Base-by-base conservation (phyloP, 2,329 filamentous ascomycete genomes). In the Paecilomyces sp. region DNA sequence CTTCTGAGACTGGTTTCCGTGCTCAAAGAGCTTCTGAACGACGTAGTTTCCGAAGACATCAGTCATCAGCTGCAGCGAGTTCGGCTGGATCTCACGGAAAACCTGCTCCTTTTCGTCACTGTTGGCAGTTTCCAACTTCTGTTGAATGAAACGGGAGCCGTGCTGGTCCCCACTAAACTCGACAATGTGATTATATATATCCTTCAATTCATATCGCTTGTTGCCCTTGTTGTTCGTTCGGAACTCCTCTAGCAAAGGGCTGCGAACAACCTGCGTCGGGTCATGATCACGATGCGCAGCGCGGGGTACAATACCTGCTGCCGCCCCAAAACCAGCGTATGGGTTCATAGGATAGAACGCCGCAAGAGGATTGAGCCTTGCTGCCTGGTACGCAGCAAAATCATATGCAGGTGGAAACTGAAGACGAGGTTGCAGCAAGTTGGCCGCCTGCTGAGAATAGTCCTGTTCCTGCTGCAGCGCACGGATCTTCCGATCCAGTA, bases 31-130 rank as follows among this genome's bases (percentile, higher is more conserved):
- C 73, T 97, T 97, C 70, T 99, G 94, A 47, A 97, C 92, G 36
- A 99, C 94, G 70, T 97, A 99, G 74, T 99, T 99, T 58, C 94
- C 94, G 70, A 97, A 99, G 0, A 97, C 88, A 72, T 97, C 94
- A 54, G 88, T 93, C 91, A 96, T 97, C 55, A 99, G 79, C 69
- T 93, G 91, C 31, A 96, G 76, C 1, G 89, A 86, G 65, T 99
- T 94, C 0, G 87, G 85, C 66, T 90, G 84, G 54, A 99, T 91
- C 74, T 97, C 94, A 0, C 83, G 81, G 79, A 97, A 97, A 0
- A 97, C 85, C 59, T 88, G 87, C 33, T 96, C 91, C 76, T 97
- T 97, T 70, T 97, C 93, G 62, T 97, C 94, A 68, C 92, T 96
- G 72, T 96, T 97, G 58, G 94, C 94, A 1, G 86, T 89, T 73